Evolutionary conservation across 768 basidiomycete species (phyloP), one percentile per base, ranked within the genome.

Genomic region (Daedaleopsis nitida): DNA sequence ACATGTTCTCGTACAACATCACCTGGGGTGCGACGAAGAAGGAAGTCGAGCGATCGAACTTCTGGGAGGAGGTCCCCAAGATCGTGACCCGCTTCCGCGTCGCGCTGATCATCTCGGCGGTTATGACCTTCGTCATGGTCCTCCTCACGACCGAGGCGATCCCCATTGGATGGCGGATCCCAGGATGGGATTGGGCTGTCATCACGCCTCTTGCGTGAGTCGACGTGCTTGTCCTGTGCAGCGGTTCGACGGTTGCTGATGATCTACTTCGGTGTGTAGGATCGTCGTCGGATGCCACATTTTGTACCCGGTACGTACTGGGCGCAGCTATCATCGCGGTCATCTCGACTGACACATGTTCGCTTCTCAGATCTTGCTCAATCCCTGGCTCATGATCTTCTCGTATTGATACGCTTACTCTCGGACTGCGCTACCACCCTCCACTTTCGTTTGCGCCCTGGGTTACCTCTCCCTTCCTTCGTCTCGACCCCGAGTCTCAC

Each of bases 361-460:
- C 6, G 24, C 48, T 1, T 19, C 23, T 19, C 48, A 65, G 64
- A 61, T 65, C 23, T 19, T 59, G 19, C 82, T 95, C 44, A 95
- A 95, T 66, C 94, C 92, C 0, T 92, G 89, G 88, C 76, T 94
- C 56, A 91, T 92, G 88, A 89, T 92, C 48, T 94, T 93, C 75
- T 87, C 86, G 0, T 84, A 83, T 60, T 80, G 67, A 72, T 34
- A 32, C 27, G 27, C 27, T 32, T 7, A 7, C 27, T 32, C 7
- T 32, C 27, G 27, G 27, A 32, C 27, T 32, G 27, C 27, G 27
- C 27, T 32, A 7, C 27, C 4, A 32, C 27, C 27, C 7, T 32
- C 27, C 27, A 32, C 27, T 32, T 7, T 32, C 27, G 27, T 7
- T 32, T 32, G 27, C 27, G 3, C 3, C 27, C 4, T 7, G 27